phyloP scores from a whole-genome alignment of 2,329 filamentous ascomycete species.

The Colletotrichum cordylinicola region DNA sequence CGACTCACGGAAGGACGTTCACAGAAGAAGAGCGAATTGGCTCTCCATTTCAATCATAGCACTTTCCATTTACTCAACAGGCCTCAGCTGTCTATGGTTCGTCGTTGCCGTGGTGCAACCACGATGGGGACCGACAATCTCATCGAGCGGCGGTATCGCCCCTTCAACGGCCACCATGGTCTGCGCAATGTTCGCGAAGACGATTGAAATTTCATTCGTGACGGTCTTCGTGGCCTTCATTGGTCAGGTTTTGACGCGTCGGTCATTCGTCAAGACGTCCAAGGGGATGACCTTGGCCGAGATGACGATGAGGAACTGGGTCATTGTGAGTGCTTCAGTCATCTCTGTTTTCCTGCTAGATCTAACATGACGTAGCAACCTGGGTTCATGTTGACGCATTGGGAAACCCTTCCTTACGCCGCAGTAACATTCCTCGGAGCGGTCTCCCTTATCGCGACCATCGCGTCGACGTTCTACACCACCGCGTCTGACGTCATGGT shows the following conservation, averaged over 20 bases:
- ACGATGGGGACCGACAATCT: conserved; percentile 64
- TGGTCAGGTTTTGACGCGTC: conserved; percentile 75
- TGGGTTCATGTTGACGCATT: conserved; percentile 75
- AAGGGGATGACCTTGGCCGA: conserved; percentile 76
- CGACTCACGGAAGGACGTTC: conserved; percentile 35
- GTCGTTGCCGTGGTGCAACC: conserved; percentile 66
- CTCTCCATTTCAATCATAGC: conserved; percentile 51
- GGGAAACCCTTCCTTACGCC: conserved; percentile 68
- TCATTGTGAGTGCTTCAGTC: conserved; percentile 47
- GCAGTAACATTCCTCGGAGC: conserved; percentile 68
- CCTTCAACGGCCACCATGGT: conserved; percentile 71
- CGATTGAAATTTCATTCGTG: conserved; percentile 79
- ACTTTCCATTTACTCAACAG: conserved; percentile 67
- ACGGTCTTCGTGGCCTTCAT: conserved; percentile 78
- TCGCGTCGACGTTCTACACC: conserved; percentile 75
- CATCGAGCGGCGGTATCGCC: conserved; percentile 55
- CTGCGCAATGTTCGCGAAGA: conserved; percentile 74
- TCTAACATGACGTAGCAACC: conserved; percentile 52
- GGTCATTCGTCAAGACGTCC: conserved; percentile 66
- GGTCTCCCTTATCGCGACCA: conserved; percentile 67
- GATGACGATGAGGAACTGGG: conserved; percentile 79
- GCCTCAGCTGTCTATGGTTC: conserved; percentile 71
- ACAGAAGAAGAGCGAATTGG: conserved; percentile 45
- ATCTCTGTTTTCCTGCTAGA: neutral
- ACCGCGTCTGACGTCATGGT: conserved; percentile 79